A percentile compares a stretch with the other conserved stretches of the same genome.
Conservation (phyloP, 495 filamentous ascomycete species). For the Penicillium samsonianum region DNA sequence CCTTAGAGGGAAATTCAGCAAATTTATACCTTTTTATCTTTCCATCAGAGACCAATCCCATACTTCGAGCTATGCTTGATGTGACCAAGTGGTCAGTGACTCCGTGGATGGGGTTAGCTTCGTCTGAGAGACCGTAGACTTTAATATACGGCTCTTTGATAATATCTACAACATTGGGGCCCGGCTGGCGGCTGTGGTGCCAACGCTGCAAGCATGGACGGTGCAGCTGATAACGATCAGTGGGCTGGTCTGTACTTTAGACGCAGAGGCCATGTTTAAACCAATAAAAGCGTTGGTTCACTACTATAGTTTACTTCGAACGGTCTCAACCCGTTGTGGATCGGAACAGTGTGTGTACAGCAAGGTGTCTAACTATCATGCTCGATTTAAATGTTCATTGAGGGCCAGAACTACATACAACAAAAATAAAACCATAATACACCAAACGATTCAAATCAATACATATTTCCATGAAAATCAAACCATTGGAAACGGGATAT, state of each 20-base stretch:
- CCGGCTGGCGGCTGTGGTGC: slow-evolving; percentile 22
- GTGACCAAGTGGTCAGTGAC: too few species aligned
- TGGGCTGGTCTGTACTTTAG: slow-evolving; percentile 60
- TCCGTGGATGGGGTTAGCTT: too few species aligned
- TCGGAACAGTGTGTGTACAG: slow-evolving; percentile 8
- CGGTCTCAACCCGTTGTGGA: not conserved
- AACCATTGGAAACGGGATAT: slow-evolving; percentile 10
- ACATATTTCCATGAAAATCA: slow-evolving; percentile 8
- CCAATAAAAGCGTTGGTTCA: slow-evolving; percentile 1
- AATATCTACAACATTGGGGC: too few species aligned
- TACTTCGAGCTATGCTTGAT: too few species aligned
- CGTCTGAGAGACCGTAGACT: too few species aligned
- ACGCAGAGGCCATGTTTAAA: slow-evolving; percentile 51
- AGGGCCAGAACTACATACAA: slow-evolving; percentile 9
- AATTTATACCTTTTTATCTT: too few species aligned
- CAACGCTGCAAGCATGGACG: slow-evolving; percentile 25
- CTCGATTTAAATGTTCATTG: slow-evolving; percentile 5
- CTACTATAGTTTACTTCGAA: not conserved
- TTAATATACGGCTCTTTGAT: too few species aligned
- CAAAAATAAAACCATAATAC: slow-evolving; percentile 3
- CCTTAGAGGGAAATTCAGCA: too few species aligned
- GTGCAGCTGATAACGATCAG: slow-evolving; percentile 33
- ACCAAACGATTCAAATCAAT: not conserved
- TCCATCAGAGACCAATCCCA: too few species aligned
- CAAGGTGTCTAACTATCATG: not conserved